These are phyloP conservation scores for Colletotrichum abscissum DNA, from an alignment of 2,329 filamentous ascomycete species.

Conservation along the genomic window DNA sequence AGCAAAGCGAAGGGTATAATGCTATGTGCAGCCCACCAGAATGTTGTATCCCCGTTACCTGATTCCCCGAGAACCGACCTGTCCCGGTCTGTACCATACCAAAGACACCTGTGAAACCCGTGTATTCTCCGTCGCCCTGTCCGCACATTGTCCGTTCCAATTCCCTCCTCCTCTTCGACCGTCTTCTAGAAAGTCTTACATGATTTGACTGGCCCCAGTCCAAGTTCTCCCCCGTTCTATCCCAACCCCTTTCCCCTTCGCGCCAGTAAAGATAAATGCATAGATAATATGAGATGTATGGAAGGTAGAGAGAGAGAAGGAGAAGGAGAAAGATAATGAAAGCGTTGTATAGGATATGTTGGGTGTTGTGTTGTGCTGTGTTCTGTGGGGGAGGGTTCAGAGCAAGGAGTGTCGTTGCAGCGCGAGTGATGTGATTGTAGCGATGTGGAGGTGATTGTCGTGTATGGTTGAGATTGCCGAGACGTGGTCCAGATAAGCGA, in stretches of 20 bases:
- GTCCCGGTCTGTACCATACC: neutral
- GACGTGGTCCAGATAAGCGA: constrained; percentile 30
- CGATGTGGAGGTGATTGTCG: neutral
- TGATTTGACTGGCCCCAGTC: neutral
- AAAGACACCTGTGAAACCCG: neutral
- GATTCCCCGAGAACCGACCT: neutral
- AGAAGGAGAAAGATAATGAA: neutral
- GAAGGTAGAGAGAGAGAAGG: neutral
- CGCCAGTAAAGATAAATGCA: constrained; percentile 24
- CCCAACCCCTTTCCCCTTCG: neutral
- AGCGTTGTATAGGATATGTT: neutral
- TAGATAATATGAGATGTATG: constrained; percentile 24
- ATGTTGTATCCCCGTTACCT: constrained; percentile 25
- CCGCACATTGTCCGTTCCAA: neutral
- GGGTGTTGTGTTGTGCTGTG: neutral
- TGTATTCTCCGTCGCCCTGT: neutral
- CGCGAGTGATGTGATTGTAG: neutral
- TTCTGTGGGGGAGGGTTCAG: neutral
- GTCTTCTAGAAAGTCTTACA: neutral
- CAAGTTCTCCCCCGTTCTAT: constrained; percentile 1
- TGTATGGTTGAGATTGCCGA: constrained; percentile 28
- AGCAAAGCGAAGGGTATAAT: constrained; percentile 37
- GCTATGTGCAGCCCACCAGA: constrained; percentile 37
- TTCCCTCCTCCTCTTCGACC: neutral
- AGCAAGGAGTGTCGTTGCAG: neutral